phyloP scores from a whole-genome alignment of 352 stramenopile species.

The Phytopythium sindhum region DNA sequence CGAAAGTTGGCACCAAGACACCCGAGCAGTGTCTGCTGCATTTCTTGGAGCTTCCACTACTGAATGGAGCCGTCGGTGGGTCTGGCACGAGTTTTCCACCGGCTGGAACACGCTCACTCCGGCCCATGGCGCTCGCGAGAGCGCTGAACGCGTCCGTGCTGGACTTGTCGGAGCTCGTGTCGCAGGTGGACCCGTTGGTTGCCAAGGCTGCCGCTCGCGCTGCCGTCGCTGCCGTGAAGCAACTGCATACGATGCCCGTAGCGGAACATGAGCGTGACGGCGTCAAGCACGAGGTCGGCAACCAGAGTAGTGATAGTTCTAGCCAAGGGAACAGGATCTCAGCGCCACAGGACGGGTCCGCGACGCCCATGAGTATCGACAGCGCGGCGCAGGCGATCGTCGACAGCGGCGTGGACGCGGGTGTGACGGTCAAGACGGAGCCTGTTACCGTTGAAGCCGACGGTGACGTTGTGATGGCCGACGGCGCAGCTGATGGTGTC shows the following conservation, averaged over 20 bases:
- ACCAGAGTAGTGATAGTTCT: not conserved
- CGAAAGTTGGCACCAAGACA: conserved; percentile 63
- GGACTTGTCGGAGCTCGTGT: conserved; percentile 49
- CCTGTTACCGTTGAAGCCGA: conserved; percentile 14
- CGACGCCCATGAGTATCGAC: conserved; percentile 4
- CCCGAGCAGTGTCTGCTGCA: conserved; percentile 75
- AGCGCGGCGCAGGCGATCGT: conserved; percentile 33
- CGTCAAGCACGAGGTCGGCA: not conserved
- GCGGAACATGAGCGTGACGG: not conserved
- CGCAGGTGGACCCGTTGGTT: conserved; percentile 63
- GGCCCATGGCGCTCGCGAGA: conserved; percentile 40
- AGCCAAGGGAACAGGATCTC: too few relatives aligned
- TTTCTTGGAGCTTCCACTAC: conserved; percentile 71
- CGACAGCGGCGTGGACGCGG: conserved; percentile 32
- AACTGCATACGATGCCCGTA: conserved; percentile 52
- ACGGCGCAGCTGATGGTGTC: not conserved
- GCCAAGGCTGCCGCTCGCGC: conserved; percentile 67
- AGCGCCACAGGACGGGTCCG: too few relatives aligned
- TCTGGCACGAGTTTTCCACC: not conserved
- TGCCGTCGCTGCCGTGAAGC: conserved; percentile 54
- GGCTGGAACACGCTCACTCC: conserved; percentile 13
- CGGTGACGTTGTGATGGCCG: conserved; percentile 43
- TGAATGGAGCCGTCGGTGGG: conserved; percentile 21
- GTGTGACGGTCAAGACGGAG: conserved; percentile 45
- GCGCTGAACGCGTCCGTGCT: conserved; percentile 52